A percentile compares a stretch with the other conserved stretches of the same genome.
phyloP scores from a whole-genome alignment of 2,329 filamentous ascomycete genomes.

The Aspergillus candidus region DNA sequence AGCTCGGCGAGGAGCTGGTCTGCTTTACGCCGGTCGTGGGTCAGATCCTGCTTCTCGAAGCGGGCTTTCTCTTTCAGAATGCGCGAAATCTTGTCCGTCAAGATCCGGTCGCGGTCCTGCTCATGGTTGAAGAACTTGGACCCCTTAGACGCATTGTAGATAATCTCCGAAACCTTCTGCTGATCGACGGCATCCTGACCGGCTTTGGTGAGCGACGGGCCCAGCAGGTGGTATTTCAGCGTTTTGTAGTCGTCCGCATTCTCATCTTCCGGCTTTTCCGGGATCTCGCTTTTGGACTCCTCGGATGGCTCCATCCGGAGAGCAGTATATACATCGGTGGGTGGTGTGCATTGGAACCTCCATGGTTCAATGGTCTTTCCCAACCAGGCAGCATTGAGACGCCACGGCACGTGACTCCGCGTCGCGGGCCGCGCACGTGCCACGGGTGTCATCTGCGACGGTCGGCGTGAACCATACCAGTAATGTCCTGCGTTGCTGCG shows the following conservation, averaged over 20 bases:
- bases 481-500: background rate
- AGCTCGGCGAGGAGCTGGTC: conserved; percentile 76
- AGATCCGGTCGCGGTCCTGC: conserved; percentile 69
- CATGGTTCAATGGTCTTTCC: conserved; percentile 6
- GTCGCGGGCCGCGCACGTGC: conserved; percentile 22
- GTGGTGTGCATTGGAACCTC: no score
- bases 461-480: background rate
- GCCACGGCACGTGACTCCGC: conserved; percentile 32
- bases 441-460: conserved; percentile 1
- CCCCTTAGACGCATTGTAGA: conserved; percentile 93
- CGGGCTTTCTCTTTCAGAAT: conserved; percentile 69
- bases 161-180: conserved; percentile 87
- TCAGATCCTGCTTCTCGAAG: conserved; percentile 70
- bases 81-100: conserved; percentile 78
- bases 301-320: conserved; percentile 17
- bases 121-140: conserved; percentile 96
- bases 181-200: conserved; percentile 94
- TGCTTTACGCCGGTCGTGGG: conserved; percentile 64
- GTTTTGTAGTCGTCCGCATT: conserved; percentile 47
- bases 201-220: conserved; percentile 86
- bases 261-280: background rate
- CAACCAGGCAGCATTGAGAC: conserved; percentile 24
- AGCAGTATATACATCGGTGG: no score
- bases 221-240: conserved; percentile 83
- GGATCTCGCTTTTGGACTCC: conserved; percentile 8